A percentile compares a stretch with the other conserved stretches of the same genome.
phyloP scores from a whole-genome alignment of 1,284 basidiomycete species.

The Ustilago crameri region DNA sequence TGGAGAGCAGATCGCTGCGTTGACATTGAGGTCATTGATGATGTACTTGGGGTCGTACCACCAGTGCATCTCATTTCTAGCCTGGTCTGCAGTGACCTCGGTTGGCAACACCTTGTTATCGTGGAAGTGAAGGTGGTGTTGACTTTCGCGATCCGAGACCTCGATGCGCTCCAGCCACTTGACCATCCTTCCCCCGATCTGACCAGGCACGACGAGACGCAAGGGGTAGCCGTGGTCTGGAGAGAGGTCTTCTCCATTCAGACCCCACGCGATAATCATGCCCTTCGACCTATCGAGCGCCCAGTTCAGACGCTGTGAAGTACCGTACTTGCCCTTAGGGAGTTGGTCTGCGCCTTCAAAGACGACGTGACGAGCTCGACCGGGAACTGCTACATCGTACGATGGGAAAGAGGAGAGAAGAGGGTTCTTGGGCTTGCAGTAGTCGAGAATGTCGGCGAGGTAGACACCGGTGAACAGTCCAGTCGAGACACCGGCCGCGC shows the following conservation, averaged over 20 bases:
- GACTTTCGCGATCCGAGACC: slow-evolving; percentile 73
- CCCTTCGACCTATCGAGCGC: slow-evolving; percentile 72
- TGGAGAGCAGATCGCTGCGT: slow-evolving; percentile 75
- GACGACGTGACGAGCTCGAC: slow-evolving; percentile 73
- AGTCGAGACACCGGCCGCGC: slow-evolving; percentile 72
- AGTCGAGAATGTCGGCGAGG: slow-evolving; percentile 74
- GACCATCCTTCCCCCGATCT: slow-evolving; percentile 73
- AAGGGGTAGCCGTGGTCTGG: slow-evolving; percentile 78
- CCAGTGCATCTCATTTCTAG: slow-evolving; percentile 73
- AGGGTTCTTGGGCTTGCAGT: slow-evolving; percentile 70
- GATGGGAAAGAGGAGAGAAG: slow-evolving; percentile 53
- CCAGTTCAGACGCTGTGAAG: slow-evolving; percentile 73
- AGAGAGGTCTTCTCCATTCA: slow-evolving; percentile 72
- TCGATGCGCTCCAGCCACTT: slow-evolving; percentile 77
- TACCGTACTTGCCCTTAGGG: slow-evolving; percentile 78
- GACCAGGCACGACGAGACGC: slow-evolving; percentile 75
- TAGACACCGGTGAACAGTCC: slow-evolving; percentile 78
- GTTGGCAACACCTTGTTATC: slow-evolving; percentile 78
- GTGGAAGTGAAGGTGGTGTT: slow-evolving; percentile 70
- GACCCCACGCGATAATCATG: slow-evolving; percentile 76
- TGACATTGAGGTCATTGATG: slow-evolving; percentile 75
- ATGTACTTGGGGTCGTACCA: slow-evolving; percentile 75
- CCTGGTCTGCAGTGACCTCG: slow-evolving; percentile 73
- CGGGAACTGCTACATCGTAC: slow-evolving; percentile 59
- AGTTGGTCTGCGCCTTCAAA: slow-evolving; percentile 76